phyloP scores from a whole-genome alignment of 2,329 filamentous ascomycete species.

The Talaromyces rugulosus region DNA sequence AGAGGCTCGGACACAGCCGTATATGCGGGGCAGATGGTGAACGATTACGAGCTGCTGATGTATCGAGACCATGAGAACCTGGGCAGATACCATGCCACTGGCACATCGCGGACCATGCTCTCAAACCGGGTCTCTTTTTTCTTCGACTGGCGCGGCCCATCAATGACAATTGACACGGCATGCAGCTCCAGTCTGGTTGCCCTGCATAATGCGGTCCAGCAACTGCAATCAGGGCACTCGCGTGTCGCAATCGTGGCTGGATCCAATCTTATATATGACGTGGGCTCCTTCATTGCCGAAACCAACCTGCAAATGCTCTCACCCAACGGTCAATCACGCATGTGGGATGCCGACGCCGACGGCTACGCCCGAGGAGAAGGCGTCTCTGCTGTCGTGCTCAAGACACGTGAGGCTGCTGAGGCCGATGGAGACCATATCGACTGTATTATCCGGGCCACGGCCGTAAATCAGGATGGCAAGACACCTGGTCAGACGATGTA shows the following conservation, averaged over 20 bases:
- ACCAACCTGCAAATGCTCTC: constrained; percentile 45
- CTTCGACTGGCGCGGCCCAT: constrained; percentile 37
- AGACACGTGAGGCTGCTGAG: constrained; percentile 47
- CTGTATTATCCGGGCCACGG: constrained; percentile 32
- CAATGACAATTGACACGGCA: constrained; percentile 44
- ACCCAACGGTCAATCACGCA: constrained; percentile 49
- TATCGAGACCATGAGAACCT: constrained; percentile 12
- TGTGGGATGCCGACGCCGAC: constrained; percentile 44
- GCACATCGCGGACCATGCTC: constrained; percentile 32
- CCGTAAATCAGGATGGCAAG: constrained; percentile 34
- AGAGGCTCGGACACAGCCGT: constrained; percentile 22
- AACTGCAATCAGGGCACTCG: not conserved
- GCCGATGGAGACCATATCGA: constrained; percentile 44
- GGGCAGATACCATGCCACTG: constrained; percentile 18
- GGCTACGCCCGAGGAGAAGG: constrained; percentile 54
- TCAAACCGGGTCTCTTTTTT: constrained; percentile 40
- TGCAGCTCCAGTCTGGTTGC: constrained; percentile 42
- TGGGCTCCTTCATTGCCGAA: constrained; percentile 28
- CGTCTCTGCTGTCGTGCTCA: constrained; percentile 48
- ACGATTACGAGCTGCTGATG: constrained; percentile 20
- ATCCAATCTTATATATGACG: constrained; percentile 19
- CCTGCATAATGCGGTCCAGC: constrained; percentile 28
- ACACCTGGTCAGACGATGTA: constrained; percentile 31
- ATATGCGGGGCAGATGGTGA: constrained; percentile 21
- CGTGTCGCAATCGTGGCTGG: constrained; percentile 20